Percentiles rank a stretch among this genome's conserved stretches.
These are phyloP conservation scores for Hypoxylon crocopeplum DNA, from an alignment of 495 filamentous ascomycete genomes.

Conservation along the genomic window DNA sequence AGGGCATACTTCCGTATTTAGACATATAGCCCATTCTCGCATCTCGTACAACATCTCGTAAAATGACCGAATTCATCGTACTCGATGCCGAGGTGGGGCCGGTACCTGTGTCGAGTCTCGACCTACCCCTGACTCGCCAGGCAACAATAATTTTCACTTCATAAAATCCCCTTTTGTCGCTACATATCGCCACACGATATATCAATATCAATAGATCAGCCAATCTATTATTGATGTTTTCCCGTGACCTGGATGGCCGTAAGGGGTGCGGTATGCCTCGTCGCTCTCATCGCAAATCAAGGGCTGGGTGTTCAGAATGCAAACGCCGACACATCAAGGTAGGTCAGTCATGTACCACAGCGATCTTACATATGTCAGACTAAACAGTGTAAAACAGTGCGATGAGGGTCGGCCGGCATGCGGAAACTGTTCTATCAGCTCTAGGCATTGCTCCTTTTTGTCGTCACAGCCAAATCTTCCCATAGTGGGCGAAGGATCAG, in stretches of 20 bases:
- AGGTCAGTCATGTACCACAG: background rate
- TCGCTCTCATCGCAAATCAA: conserved; percentile 26
- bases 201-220: background rate
- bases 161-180: conserved; percentile 7
- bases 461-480: conserved; percentile 16
- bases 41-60: no score
- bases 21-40: no score
- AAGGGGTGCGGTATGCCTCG: conserved; percentile 6
- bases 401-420: conserved; percentile 29
- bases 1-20: no score
- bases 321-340: conserved; percentile 35
- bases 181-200: background rate
- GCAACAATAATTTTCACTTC: no score
- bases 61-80: no score
- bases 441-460: conserved; percentile 24
- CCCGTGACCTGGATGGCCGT: background rate
- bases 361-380: background rate
- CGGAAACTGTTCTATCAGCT: conserved; percentile 30
- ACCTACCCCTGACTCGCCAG: conserved; percentile 24
- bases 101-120: no score
- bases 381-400: conserved; percentile 13
- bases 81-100: no score
- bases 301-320: conserved; percentile 28
- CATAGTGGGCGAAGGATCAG: background rate
- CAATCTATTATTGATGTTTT: background rate